These are phyloP conservation scores for Xylaria sp. DNA, from an alignment of 2,329 filamentous ascomycete genomes.

Conservation along the genomic window DNA sequence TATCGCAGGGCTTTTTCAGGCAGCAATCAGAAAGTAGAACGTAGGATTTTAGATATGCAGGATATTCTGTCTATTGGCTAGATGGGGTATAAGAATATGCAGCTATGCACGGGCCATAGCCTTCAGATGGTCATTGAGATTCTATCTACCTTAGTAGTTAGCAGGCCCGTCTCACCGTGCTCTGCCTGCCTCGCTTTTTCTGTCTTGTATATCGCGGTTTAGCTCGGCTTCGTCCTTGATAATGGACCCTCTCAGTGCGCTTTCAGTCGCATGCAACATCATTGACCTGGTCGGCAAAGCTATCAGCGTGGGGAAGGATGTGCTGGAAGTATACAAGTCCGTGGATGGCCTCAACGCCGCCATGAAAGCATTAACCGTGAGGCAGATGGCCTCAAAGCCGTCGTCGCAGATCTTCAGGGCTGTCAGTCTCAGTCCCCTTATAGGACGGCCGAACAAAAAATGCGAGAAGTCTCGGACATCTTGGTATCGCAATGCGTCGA, in stretches of 20 bases:
- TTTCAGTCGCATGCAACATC: conserved; percentile 15
- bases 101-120: no score
- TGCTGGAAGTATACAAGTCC: conserved; percentile 13
- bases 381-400: conserved; percentile 1
- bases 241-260: conserved; percentile 10
- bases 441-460: conserved; percentile 1
- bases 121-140: no score
- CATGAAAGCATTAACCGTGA: conserved; percentile 4
- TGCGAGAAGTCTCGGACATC: not conserved
- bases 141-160: no score
- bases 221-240: not conserved
- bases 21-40: no score
- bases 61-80: no score
- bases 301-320: not conserved
- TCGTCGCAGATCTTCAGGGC: not conserved
- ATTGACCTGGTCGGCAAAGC: conserved; percentile 18
- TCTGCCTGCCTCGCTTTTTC: no score
- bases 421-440: not conserved
- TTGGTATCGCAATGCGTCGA: not conserved
- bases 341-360: not conserved
- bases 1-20: no score
- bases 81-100: no score
- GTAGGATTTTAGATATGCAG: no score
- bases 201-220: no score
- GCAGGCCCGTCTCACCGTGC: no score